phyloP scores from a whole-genome alignment of 371 early-diverging fungal species.

The Smittium mucronatum region DNA sequence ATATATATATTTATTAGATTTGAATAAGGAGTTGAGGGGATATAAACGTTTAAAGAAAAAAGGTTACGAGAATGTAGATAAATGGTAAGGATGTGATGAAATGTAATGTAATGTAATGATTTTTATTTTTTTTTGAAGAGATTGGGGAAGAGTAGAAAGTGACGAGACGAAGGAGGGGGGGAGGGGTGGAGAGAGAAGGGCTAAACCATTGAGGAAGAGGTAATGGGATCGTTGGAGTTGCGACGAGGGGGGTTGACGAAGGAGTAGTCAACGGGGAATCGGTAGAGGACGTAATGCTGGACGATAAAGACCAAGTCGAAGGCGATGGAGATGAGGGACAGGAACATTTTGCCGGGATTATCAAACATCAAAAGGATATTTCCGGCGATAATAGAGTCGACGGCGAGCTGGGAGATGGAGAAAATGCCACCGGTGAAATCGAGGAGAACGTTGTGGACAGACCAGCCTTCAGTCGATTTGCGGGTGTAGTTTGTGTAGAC shows the following conservation, averaged over 20 bases:
- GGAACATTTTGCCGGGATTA: conserved; percentile 52
- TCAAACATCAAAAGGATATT: conserved; percentile 42
- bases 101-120: background rate
- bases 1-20: too few species aligned
- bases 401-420: conserved; percentile 59
- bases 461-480: conserved; percentile 85
- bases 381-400: conserved; percentile 54
- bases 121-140: background rate
- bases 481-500: conserved; percentile 58
- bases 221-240: conserved; percentile 66
- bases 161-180: background rate
- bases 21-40: too few species aligned
- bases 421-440: conserved; percentile 81
- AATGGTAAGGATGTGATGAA: background rate
- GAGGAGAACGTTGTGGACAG: conserved; percentile 75
- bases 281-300: conserved; percentile 70
- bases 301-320: conserved; percentile 73
- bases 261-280: conserved; percentile 8
- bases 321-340: conserved; percentile 62
- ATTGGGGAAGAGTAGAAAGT: background rate
- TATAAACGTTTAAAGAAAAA: too few species aligned
- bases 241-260: conserved; percentile 22
- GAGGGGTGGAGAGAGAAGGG: background rate
- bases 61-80: background rate
- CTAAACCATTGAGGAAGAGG: conserved; percentile 10